phyloP scores from a whole-genome alignment of 306 rosid species.

The Senna siamea region DNA sequence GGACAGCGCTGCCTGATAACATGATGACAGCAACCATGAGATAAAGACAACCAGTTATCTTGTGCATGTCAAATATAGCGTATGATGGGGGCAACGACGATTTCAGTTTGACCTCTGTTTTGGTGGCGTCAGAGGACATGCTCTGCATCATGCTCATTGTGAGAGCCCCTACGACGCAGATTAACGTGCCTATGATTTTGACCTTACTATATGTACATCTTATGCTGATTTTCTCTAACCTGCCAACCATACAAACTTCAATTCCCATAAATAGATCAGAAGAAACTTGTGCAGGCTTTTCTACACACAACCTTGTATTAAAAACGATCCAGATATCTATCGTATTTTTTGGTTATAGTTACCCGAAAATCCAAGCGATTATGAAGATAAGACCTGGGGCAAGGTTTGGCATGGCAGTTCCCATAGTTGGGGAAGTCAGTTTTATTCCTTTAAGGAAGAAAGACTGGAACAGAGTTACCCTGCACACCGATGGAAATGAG shows the following conservation, averaged over 20 bases:
- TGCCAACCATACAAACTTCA: conserved; percentile 40
- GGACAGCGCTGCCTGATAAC: conserved; percentile 63
- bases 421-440: conserved; percentile 86
- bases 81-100: conserved; percentile 29
- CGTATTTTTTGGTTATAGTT: background rate
- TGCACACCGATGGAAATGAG: conserved; percentile 38
- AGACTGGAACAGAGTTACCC: conserved; percentile 70
- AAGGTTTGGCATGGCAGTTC: conserved; percentile 94
- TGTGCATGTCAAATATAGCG: conserved; percentile 54
- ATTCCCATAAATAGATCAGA: background rate
- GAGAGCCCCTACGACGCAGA: conserved; percentile 80
- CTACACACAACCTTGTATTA: no score
- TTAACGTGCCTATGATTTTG: conserved; percentile 76
- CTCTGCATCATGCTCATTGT: conserved; percentile 82
- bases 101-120: conserved; percentile 16
- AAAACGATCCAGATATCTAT: no score
- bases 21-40: conserved; percentile 64
- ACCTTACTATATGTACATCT: conserved; percentile 64
- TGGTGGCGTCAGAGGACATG: conserved; percentile 29
- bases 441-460: conserved; percentile 70
- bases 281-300: no score
- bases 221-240: conserved; percentile 74
- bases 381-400: conserved; percentile 85
- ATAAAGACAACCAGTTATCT: conserved; percentile 72
- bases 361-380: conserved; percentile 84